These are phyloP conservation scores for Colletotrichum camelliae DNA, from an alignment of 2,329 filamentous ascomycete species.

Conservation along the genomic window DNA sequence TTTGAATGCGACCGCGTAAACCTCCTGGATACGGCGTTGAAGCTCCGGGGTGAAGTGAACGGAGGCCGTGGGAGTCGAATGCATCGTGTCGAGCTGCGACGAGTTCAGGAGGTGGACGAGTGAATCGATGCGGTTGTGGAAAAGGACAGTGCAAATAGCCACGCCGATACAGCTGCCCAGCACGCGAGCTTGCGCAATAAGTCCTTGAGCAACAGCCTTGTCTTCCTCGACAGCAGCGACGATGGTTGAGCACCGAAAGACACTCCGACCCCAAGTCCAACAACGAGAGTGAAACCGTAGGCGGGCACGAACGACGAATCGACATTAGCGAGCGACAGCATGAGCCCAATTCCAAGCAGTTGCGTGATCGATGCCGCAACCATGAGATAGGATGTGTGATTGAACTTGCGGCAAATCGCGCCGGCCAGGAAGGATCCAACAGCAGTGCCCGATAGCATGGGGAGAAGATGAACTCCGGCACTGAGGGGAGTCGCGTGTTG, in stretches of 20 bases:
- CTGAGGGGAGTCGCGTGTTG: conserved; percentile 57
- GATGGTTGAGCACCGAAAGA: conserved; percentile 63
- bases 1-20: conserved; percentile 52
- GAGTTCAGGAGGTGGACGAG: conserved; percentile 40
- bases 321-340: conserved; percentile 46
- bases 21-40: conserved; percentile 39
- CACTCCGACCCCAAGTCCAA: conserved; percentile 65
- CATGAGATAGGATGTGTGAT: conserved; percentile 58
- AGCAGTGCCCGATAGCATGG: conserved; percentile 62
- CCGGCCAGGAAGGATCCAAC: conserved; percentile 62
- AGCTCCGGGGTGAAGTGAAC: conserved; percentile 37
- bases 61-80: conserved; percentile 47
- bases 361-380: conserved; percentile 56
- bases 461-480: conserved; percentile 63
- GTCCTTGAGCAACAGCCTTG: conserved; percentile 63
- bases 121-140: conserved; percentile 51
- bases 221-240: conserved; percentile 61
- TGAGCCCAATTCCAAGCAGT: conserved; percentile 55
- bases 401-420: conserved; percentile 56
- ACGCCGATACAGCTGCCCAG: conserved; percentile 66
- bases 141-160: conserved; percentile 63
- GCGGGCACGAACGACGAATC: conserved; percentile 42
- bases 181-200: conserved; percentile 64
- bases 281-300: conserved; percentile 61
- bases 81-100: conserved; percentile 45